These are phyloP conservation scores for Colletotrichum sp. DNA, from an alignment of 2,329 filamentous ascomycete genomes.

Conservation along the genomic window DNA sequence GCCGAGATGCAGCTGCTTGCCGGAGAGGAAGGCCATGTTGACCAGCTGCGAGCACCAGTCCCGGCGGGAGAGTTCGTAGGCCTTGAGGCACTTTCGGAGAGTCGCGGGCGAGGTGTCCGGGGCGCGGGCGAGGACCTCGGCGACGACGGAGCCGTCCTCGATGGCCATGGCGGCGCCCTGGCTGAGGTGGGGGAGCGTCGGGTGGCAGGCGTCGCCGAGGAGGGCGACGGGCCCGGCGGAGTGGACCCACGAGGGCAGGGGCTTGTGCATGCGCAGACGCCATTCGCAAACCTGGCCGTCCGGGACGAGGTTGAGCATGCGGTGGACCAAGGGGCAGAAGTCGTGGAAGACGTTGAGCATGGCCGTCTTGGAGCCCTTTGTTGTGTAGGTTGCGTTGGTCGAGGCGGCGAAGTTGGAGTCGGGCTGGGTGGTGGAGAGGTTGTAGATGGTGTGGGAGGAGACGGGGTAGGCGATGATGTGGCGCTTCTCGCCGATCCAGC, in stretches of 20 bases:
- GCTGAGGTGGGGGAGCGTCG: conserved; percentile 70
- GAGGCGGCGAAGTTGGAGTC: conserved; percentile 65
- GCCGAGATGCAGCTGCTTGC: conserved; percentile 61
- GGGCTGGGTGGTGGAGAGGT: conserved; percentile 67
- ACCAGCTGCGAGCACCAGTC: conserved; percentile 59
- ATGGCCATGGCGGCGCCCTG: conserved; percentile 74
- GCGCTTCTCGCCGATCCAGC: conserved; percentile 77
- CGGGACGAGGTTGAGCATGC: conserved; percentile 64
- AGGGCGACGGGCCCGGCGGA: conserved; percentile 55
- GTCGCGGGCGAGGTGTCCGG: conserved; percentile 38
- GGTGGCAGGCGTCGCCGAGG: conserved; percentile 70
- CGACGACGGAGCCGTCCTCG: conserved; percentile 68
- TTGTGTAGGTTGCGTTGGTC: conserved; percentile 66
- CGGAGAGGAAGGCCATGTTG: conserved; percentile 56
- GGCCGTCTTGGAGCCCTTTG: conserved; percentile 61
- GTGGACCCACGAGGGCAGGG: conserved; percentile 62
- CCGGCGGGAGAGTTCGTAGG: conserved; percentile 63
- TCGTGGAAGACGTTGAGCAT: conserved; percentile 68
- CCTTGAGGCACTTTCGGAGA: conserved; percentile 54
- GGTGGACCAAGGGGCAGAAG: conserved; percentile 64
- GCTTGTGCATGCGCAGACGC: conserved; percentile 64
- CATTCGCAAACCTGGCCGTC: conserved; percentile 70
- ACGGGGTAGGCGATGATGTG: conserved; percentile 84
- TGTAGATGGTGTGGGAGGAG: conserved; percentile 68
- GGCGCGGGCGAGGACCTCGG: conserved; percentile 52